Base-by-base conservation (phyloP, 1,284 basidiomycete genomes). In the Leccinum subfulvum region DNA sequence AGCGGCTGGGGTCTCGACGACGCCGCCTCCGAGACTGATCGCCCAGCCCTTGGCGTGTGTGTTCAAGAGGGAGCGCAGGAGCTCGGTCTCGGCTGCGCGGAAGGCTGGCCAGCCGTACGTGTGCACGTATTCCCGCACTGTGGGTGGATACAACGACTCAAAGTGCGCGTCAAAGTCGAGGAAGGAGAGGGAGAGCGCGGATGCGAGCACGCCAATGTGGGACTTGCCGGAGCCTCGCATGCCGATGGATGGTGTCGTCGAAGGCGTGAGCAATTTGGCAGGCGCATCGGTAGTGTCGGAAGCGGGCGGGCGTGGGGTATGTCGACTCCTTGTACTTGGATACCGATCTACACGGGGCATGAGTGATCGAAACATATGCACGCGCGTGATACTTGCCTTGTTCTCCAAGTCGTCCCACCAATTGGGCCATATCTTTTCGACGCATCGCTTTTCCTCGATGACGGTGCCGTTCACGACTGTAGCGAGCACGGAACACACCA, bases 361-460 rank as follows among this genome's bases (percentile, higher is more conserved):
- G 33, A 52, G 53, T 41, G 9, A 23, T 44, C 0, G 51, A 41
- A 23, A 18, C 5, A 16, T 11, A 41, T 2, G 30, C n/a, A 6
- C 1, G 16, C 6, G 44, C 44, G 7, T 41, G 23, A 5, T 4
- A 65, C 80, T 14, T 56, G 92, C 92, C 85, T 95, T 96, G 80
- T 93, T 94, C 74, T 94, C 87, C 21, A 98, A 82, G 76, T 98
- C 97, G 23, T 23, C 23, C 95, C 97, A 99, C 93, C 96, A 99
- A 74, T 96, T 95, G 2, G 97, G 97, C 97, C 97, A 99, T 0
- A 97, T 99, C 84, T 99, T 99, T 78, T 98, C 97, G 23, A 99
- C 97, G 72, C 97, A 98, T 59, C 97, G 84, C 79, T 97, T 98
- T 80, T 99, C 97, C 73, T 98, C 95, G 44, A 99, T 81, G 64